Evolutionary conservation across 140 eudicot species (phyloP).

Genomic region (Cichorium intybus): DNA sequence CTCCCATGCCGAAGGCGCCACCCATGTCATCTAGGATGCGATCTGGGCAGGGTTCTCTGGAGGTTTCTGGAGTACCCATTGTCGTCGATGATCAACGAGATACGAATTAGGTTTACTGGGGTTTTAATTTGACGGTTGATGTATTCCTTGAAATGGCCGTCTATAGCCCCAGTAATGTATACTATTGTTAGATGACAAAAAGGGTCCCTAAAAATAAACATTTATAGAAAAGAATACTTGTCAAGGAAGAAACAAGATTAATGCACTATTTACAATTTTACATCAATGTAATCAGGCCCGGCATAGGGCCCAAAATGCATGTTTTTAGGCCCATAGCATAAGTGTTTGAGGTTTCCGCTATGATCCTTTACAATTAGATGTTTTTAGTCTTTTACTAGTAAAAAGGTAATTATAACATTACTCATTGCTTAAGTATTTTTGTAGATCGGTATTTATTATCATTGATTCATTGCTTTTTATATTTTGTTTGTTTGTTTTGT

Average conservation of each 20-base stretch:
- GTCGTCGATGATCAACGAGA: background rate
- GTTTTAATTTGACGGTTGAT: conserved; percentile 8
- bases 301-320: too few species aligned
- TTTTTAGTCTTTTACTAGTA: too few species aligned
- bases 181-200: background rate
- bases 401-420: too few species aligned
- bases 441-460: too few species aligned
- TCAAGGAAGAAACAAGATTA: background rate
- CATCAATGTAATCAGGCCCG: too few species aligned
- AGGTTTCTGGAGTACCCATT: conserved; percentile 48
- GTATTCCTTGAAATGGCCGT: background rate
- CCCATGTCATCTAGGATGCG: conserved; percentile 51
- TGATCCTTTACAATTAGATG: too few species aligned
- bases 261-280: too few species aligned
- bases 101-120: conserved; percentile 27
- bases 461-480: too few species aligned
- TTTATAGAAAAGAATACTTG: background rate
- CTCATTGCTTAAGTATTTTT: too few species aligned
- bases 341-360: too few species aligned
- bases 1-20: conserved; percentile 48
- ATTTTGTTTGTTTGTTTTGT: too few species aligned
- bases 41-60: conserved; percentile 53
- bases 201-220: background rate
- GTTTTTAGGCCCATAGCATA: too few species aligned
- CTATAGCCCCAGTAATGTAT: background rate